These are phyloP conservation scores for Penicillium daleae DNA, from an alignment of 495 filamentous ascomycete species.

Conservation along the genomic window DNA sequence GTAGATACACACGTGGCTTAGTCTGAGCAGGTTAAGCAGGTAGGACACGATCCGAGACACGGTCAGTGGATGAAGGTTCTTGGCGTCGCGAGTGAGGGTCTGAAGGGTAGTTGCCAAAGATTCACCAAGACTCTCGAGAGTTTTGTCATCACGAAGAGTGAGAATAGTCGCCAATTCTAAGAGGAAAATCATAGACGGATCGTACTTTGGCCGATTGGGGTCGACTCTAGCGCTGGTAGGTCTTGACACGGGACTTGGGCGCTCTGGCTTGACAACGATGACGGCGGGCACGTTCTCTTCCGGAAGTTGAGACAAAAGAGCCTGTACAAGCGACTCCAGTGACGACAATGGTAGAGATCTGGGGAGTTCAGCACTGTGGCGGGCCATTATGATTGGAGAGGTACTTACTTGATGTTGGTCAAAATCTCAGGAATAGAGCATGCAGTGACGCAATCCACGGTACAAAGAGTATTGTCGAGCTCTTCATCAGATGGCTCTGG, in stretches of 20 bases:
- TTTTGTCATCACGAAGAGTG: constrained; percentile 74
- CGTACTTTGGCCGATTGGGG: constrained; percentile 65
- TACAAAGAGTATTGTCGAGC: constrained; percentile 90
- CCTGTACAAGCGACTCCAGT: constrained; percentile 68
- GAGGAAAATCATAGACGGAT: constrained; percentile 83
- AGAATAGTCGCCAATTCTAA: constrained; percentile 88
- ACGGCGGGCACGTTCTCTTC: constrained; percentile 81
- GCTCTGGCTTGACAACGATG: constrained; percentile 85
- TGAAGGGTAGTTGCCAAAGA: constrained; percentile 79
- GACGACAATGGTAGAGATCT: constrained; percentile 71
- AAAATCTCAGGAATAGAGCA: constrained; percentile 86
- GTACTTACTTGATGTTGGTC: constrained; percentile 78
- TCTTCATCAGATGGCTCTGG: constrained; percentile 98
- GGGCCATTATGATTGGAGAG: neutral
- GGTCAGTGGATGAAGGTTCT: constrained; percentile 75
- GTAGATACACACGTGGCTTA: constrained; percentile 75
- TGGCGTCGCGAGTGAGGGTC: constrained; percentile 75
- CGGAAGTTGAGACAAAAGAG: constrained; percentile 81
- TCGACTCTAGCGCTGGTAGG: constrained; percentile 54
- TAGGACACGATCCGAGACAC: constrained; percentile 86
- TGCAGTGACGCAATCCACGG: constrained; percentile 90
- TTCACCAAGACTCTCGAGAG: constrained; percentile 72
- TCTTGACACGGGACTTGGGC: constrained; percentile 57
- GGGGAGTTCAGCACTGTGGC: constrained; percentile 7
- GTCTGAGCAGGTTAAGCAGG: constrained; percentile 77